Evolutionary conservation across 2,329 filamentous ascomycete species (phyloP), one percentile per base, ranked within the genome.

Genomic region (Bipolaris sorokiniana): DNA sequence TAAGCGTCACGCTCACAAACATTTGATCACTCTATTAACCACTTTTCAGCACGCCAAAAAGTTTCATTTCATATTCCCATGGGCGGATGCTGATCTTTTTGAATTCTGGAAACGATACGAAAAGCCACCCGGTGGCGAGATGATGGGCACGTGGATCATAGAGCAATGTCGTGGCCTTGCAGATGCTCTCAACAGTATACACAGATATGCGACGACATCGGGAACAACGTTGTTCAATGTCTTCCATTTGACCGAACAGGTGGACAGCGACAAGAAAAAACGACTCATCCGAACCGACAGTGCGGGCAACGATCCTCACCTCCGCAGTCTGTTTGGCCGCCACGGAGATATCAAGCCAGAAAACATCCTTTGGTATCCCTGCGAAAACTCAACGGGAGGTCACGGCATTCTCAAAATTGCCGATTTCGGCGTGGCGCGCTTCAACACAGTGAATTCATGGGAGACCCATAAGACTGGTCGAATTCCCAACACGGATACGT

Each of bases 281-380:
- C 28, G 34, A 15, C 7, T 6, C 11, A 26, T 31, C 3, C 15
- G 20, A 22, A 13, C 13, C 16, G n/a, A 45, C 9, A 18, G 11
- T 46, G 11, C 20, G 2, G 18, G 13, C 3, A 18, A 11, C 1
- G 22, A n/a, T 16, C 46, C 7, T 13, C 6, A n/a, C 2, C 13
- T 22, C 6, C 40, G 11, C 9, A 56, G 26, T 26, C 15, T 56
- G 3, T 78, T 63, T 48, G 77, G 76, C 1, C 61, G 71, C 5
- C 70, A 75, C 31, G 68, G 73, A 9, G 66, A 75, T 46, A 67
- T 78, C 15, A 78, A 77, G 33, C 70, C 76, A 0, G 63, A 76
- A 9, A 78, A 78, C 22, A 75, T 78, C 7, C 61, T 78, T 0
- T 75, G 67, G 64, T 76, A 70, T 28, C 48, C 56, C 3, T 5